Evolutionary conservation across 805 yeast genomes (phyloP).

Genomic region (Allodekkera sacchari): DNA sequence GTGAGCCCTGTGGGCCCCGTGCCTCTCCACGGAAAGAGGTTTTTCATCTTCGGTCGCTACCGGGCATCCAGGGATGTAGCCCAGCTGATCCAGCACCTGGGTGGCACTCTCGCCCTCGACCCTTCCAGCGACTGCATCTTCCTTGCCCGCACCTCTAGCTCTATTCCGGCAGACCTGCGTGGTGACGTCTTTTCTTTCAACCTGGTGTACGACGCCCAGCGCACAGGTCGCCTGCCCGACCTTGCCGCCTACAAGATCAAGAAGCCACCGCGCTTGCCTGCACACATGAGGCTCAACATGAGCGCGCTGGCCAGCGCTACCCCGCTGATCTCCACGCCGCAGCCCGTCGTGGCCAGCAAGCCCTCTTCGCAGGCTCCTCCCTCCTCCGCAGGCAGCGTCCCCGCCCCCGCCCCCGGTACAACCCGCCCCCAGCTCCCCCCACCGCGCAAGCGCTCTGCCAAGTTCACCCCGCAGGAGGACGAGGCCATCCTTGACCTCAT

Average conservation of each 20-base stretch:
- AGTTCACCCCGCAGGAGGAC: conserved; percentile 60
- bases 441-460: conserved; percentile 31
- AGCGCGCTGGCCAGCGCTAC: conserved; percentile 19
- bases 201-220: conserved; percentile 16
- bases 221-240: conserved; percentile 10
- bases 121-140: conserved; percentile 6
- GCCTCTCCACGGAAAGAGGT: conserved; percentile 11
- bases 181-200: conserved; percentile 15
- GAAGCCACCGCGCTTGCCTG: conserved; percentile 17
- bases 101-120: conserved; percentile 15
- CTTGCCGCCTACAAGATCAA: conserved; percentile 14
- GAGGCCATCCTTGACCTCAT: conserved; percentile 57
- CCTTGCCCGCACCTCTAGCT: conserved; percentile 14
- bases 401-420: too few relatives aligned
- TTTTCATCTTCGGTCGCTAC: conserved; percentile 12
- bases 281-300: conserved; percentile 14
- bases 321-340: too few relatives aligned
- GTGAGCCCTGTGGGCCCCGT: too few relatives aligned
- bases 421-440: conserved; percentile 2
- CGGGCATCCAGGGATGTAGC: conserved; percentile 10
- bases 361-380: neutral
- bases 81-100: conserved; percentile 13
- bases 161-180: conserved; percentile 8
- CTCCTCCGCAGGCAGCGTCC: neutral
- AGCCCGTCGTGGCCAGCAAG: neutral